phyloP scores from a whole-genome alignment of 2,329 filamentous ascomycete genomes.

The Xylaria sp. region DNA sequence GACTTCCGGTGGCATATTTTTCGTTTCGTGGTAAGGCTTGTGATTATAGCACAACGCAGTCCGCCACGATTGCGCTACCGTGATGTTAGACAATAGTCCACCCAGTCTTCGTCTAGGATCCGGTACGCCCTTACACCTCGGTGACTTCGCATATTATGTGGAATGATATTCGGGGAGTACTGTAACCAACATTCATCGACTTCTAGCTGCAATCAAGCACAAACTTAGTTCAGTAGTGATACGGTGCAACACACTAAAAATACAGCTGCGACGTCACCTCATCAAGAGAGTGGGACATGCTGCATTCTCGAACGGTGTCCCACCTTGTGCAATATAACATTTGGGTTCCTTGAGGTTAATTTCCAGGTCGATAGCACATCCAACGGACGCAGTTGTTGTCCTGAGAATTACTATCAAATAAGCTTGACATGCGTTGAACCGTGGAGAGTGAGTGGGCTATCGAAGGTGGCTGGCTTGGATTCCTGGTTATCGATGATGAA shows the following conservation, averaged over 20 bases:
- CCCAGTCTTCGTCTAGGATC: neutral
- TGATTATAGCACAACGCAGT: neutral
- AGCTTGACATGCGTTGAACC: neutral
- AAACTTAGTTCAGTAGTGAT: neutral
- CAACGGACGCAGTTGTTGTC: neutral
- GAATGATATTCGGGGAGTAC: conserved; percentile 27
- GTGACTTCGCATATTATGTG: neutral
- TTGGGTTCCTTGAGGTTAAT: neutral
- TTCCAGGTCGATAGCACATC: neutral
- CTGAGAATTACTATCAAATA: neutral
- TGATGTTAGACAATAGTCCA: neutral
- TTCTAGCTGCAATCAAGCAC: neutral
- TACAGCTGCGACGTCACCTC: neutral
- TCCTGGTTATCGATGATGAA: neutral
- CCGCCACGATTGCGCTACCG: conserved; percentile 20
- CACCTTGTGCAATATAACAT: neutral
- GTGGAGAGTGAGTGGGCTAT: too few species aligned
- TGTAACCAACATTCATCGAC: neutral
- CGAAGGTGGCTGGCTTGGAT: too few species aligned
- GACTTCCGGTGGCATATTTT: neutral
- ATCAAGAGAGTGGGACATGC: neutral
- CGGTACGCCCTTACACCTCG: neutral
- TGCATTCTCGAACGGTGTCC: neutral
- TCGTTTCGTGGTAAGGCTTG: neutral
- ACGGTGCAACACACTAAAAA: neutral